Evolutionary conservation across 805 yeast genomes (phyloP), one percentile per base, ranked within the genome.

Genomic region (Jamesozyma lodderae): DNA sequence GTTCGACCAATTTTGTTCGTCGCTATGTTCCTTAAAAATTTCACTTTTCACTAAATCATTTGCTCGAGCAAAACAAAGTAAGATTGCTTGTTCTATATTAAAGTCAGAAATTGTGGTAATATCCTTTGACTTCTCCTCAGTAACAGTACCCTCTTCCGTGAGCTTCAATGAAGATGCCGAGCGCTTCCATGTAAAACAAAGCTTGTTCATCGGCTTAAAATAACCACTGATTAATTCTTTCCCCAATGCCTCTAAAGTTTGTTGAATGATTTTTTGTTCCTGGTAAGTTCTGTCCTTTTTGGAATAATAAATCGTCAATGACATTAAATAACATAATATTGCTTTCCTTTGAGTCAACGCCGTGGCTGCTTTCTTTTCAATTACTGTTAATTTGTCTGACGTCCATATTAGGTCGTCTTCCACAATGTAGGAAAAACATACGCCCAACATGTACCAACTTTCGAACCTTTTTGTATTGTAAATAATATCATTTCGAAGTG

Each of bases 391-490:
- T 51, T 82, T 82, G 49, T 88, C 96, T 0, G 95, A 78, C 1
- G 90, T 82, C 94, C 95, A 86, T n/a, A 84, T 76, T 40, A 92
- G 60, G 45, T 85, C 95, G 56, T 87, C 95, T 46, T 90, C 96
- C 0, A 81, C 94, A 29, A 83, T 63, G 41, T 68, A 77, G 0
- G 87, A 79, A 48, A 72, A 87, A 0, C 90, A 78, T 52, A 80
- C 86, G 0, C 94, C 95, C 11, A 92, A 56, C 1, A 85, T 68
- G 29, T 77, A 65, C 99, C 99, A 92, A 7, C 84, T 76, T 58
- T 92, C 98, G 33, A 80, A 68, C 22, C 96, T 64, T 28, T 71
- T 63, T 2, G 81, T 70, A 4, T 81, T 77, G 48, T 78, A 78
- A 1, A 77, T 50, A 14, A 92, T 58, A 55, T 92, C 97, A 38